A percentile compares a stretch with the other conserved stretches of the same genome.
Evolutionary conservation across 768 basidiomycete species (phyloP).

Genomic region (Pleurotus platypus): DNA sequence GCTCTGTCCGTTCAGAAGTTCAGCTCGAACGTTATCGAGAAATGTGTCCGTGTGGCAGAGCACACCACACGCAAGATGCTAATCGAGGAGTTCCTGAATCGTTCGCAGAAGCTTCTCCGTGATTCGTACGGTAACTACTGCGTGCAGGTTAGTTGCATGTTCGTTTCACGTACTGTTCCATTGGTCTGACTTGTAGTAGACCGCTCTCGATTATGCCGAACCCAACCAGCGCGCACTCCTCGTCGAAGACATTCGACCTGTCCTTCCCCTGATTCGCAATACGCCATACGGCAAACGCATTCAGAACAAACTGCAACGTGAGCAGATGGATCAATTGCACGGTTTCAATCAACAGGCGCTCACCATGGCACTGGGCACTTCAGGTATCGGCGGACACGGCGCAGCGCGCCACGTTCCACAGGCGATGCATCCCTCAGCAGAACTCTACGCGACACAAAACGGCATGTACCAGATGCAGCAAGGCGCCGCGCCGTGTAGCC

Average conservation of each 20-base stretch:
- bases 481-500: conserved; percentile 43
- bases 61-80: conserved; percentile 90
- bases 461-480: conserved; percentile 53
- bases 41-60: conserved; percentile 94
- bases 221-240: conserved; percentile 85
- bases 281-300: conserved; percentile 99
- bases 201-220: conserved; percentile 96
- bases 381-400: conserved; percentile 40
- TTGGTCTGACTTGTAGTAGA: conserved; percentile 41
- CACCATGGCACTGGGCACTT: conserved; percentile 55
- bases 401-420: conserved; percentile 56
- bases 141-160: conserved; percentile 59
- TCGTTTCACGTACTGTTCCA: neutral
- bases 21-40: conserved; percentile 98
- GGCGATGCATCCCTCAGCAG: conserved; percentile 51
- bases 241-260: conserved; percentile 98
- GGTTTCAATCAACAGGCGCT: conserved; percentile 56
- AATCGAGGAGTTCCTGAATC: conserved; percentile 93
- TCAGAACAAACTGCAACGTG: conserved; percentile 96
- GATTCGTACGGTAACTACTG: conserved; percentile 98
- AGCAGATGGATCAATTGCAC: conserved; percentile 70
- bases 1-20: conserved; percentile 98
- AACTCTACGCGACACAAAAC: conserved; percentile 62
- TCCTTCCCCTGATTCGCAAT: conserved; percentile 95
- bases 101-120: conserved; percentile 89